A percentile compares a stretch with the other conserved stretches of the same genome.
phyloP scores from a whole-genome alignment of 2,329 filamentous ascomycete species.

The Colletotrichum zoysiae region DNA sequence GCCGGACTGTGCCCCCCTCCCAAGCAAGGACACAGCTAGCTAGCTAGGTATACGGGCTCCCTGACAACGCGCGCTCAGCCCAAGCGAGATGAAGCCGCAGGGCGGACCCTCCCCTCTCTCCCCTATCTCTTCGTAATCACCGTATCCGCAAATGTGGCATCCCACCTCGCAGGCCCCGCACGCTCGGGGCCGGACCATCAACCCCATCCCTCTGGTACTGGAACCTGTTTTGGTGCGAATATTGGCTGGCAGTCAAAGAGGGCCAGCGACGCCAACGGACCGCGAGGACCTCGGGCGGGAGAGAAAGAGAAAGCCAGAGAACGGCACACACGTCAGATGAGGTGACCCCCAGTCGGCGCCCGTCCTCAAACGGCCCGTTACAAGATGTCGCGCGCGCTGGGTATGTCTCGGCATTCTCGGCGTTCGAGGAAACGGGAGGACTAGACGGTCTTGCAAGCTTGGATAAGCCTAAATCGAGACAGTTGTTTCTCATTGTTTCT shows the following conservation, averaged over 20 bases:
- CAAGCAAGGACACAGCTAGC: not conserved
- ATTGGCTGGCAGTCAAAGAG: not conserved
- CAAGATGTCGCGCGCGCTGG: no score
- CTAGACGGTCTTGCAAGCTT: not conserved
- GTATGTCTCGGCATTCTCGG: not conserved
- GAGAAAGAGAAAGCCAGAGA: not conserved
- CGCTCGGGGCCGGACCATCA: not conserved
- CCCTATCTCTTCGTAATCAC: constrained; percentile 4
- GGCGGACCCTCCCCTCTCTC: not conserved
- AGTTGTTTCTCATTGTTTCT: not conserved
- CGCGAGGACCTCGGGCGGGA: not conserved
- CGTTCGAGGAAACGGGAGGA: not conserved
- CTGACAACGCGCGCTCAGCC: not conserved
- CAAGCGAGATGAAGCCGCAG: constrained; percentile 24
- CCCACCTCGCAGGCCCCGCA: not conserved
- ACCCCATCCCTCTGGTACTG: not conserved
- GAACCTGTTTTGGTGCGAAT: not conserved
- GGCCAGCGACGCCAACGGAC: not conserved
- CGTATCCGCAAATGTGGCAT: not conserved
- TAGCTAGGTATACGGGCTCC: not conserved
- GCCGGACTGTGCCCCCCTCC: not conserved
- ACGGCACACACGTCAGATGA: constrained; percentile 10
- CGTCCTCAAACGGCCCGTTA: constrained; percentile 19
- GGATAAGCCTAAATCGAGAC: not conserved
- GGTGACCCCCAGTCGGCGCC: not conserved